Percentiles rank a stretch among this genome's conserved stretches.
phyloP scores from a whole-genome alignment of 2,329 filamentous ascomycete genomes.

The Pyrenophora seminiperda region DNA sequence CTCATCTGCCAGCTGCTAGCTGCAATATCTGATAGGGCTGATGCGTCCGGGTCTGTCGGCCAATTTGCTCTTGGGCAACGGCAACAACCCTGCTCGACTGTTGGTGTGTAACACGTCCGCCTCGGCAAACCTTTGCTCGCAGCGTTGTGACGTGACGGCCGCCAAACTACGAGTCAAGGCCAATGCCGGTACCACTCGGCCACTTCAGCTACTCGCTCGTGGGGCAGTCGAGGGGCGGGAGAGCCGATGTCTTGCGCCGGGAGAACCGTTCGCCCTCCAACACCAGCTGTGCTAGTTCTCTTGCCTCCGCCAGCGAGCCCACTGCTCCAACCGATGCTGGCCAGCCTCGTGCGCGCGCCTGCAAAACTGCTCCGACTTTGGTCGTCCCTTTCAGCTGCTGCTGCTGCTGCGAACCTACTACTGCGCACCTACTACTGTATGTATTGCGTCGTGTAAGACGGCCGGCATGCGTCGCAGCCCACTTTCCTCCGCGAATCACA shows the following conservation, averaged over 20 bases:
- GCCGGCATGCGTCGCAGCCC: conserved; percentile 29
- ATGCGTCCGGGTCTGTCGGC: conserved; percentile 36
- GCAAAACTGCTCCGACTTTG: conserved; percentile 7
- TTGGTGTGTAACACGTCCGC: conserved; percentile 31
- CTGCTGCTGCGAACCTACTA: too few relatives aligned
- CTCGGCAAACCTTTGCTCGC: conserved; percentile 6
- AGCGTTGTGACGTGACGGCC: conserved; percentile 32
- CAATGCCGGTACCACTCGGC: conserved; percentile 35
- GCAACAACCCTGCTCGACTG: conserved; percentile 21
- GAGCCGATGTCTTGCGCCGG: conserved; percentile 25
- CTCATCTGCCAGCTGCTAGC: conserved; percentile 15
- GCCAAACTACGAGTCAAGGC: conserved; percentile 19
- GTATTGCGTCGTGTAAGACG: conserved; percentile 27
- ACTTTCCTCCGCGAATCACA: conserved; percentile 35
- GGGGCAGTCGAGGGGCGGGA: conserved; percentile 25
- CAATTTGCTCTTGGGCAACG: conserved; percentile 21
- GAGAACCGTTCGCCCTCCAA: conserved; percentile 17
- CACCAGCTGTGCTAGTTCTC: neutral
- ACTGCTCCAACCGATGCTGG: conserved; percentile 30
- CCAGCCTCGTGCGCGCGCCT: conserved; percentile 18
- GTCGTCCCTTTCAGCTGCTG: conserved; percentile 24
- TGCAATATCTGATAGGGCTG: conserved; percentile 42
- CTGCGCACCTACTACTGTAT: too few relatives aligned
- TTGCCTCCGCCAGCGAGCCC: conserved; percentile 6
- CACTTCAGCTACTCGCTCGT: conserved; percentile 38